Percentiles rank a stretch among this genome's conserved stretches.
Evolutionary conservation across 108 stramenopile species (phyloP).

Genomic region (Discostella pseudostelligera): DNA sequence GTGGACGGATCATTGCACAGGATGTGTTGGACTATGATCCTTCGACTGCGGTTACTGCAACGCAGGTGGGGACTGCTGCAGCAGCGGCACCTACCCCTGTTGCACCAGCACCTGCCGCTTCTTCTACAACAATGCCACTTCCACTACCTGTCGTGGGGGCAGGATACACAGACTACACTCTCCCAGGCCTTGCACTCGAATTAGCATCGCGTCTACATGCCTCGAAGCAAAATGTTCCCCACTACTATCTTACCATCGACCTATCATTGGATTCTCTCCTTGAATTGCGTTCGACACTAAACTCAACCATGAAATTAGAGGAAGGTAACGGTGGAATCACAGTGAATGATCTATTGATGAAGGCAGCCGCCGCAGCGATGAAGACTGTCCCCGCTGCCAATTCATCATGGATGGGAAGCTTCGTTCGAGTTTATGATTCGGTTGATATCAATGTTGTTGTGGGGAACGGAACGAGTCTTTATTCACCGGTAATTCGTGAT

Average conservation of each 20-base stretch:
- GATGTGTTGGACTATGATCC: conserved; percentile 88
- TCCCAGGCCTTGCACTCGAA: conserved; percentile 70
- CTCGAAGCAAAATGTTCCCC: conserved; percentile 92
- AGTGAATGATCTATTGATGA: conserved; percentile 90
- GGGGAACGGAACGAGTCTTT: conserved; percentile 75
- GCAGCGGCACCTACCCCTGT: conserved; percentile 16
- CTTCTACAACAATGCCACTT: conserved; percentile 25
- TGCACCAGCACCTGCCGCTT: conserved; percentile 26
- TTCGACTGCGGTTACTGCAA: conserved; percentile 47
- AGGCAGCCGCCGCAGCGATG: conserved; percentile 88
- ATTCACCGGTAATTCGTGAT: conserved; percentile 85
- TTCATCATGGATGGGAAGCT: conserved; percentile 84
- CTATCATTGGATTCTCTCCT: conserved; percentile 82
- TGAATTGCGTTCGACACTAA: conserved; percentile 76
- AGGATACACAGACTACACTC: conserved; percentile 52
- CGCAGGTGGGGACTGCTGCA: conserved; percentile 29
- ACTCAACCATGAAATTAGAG: conserved; percentile 49
- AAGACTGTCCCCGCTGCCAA: conserved; percentile 90
- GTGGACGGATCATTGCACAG: conserved; percentile 91
- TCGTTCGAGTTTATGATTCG: conserved; percentile 83
- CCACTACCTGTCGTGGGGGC: conserved; percentile 36
- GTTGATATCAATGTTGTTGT: conserved; percentile 95
- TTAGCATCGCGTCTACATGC: conserved; percentile 75
- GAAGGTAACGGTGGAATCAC: conserved; percentile 74
- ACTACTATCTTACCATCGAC: conserved; percentile 96